Percentiles rank a stretch among this genome's conserved stretches.
These are phyloP conservation scores for Globisporangium takayamanum DNA, from an alignment of 352 stramenopile genomes.

Conservation along the genomic window DNA sequence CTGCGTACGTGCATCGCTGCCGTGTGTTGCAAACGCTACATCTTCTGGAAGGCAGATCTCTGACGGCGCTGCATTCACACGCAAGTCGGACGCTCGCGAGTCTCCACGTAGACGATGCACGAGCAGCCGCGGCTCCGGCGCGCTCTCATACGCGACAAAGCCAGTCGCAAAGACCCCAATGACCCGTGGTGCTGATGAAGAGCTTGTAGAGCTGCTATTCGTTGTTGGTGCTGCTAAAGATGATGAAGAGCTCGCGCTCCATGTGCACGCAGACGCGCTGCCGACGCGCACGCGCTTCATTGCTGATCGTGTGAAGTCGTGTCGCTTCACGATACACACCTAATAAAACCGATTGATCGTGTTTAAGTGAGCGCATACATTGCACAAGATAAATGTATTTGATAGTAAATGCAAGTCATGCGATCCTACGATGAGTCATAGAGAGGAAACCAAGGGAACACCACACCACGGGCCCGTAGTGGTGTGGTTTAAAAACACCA, in stretches of 20 bases:
- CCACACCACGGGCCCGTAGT: too few species aligned
- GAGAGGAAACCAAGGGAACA: too few species aligned
- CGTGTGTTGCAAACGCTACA: background rate
- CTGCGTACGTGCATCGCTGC: background rate
- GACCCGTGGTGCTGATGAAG: background rate
- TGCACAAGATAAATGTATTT: background rate
- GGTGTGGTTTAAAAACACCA: too few species aligned
- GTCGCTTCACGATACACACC: slow-evolving; percentile 1
- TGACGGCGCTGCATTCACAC: background rate
- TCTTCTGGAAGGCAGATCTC: background rate
- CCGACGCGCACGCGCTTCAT: slow-evolving; percentile 1
- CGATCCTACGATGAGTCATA: too few species aligned
- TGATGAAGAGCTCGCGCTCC: background rate
- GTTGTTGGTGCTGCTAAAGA: background rate
- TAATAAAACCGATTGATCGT: too few species aligned
- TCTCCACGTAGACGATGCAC: background rate
- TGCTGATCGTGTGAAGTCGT: background rate
- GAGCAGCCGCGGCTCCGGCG: background rate
- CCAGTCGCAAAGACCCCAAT: slow-evolving; percentile 2
- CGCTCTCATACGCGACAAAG: slow-evolving; percentile 4
- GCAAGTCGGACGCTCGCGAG: too few species aligned
- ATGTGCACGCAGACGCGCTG: background rate
- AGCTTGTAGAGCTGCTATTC: too few species aligned
- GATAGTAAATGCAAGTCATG: slow-evolving; percentile 1
- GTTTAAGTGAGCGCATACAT: too few species aligned